Percentiles rank a stretch among this genome's conserved stretches.
Conservation (phyloP, 345 rosid genomes). For the Raphanus sativus region DNA sequence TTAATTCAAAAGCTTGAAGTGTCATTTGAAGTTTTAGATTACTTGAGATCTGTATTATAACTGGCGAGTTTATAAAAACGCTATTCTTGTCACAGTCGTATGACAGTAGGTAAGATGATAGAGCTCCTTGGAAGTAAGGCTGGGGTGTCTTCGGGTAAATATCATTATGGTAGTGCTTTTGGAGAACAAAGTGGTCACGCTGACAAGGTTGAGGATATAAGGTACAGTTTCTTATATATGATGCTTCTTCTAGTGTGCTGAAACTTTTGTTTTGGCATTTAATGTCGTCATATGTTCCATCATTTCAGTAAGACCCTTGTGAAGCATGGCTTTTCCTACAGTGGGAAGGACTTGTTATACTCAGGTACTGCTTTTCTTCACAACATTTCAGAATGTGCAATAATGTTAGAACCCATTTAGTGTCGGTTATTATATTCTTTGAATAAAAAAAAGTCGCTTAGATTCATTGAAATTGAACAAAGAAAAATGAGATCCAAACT, state of each 20-base stretch:
- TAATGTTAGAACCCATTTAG: constrained; percentile 2
- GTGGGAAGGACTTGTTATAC: constrained; percentile 87
- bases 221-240: constrained; percentile 40
- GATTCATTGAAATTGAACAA: not conserved
- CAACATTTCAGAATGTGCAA: constrained; percentile 3
- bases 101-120: constrained; percentile 98
- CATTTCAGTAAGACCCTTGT: constrained; percentile 73
- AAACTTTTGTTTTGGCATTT: constrained; percentile 12
- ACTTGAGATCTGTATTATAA: constrained; percentile 10
- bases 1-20: not conserved
- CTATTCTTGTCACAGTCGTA: constrained; percentile 61
- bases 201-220: constrained; percentile 75
- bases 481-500: not conserved
- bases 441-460: not conserved
- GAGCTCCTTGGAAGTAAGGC: constrained; percentile 97
- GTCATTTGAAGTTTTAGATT: constrained; percentile 5
- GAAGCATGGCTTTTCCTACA: constrained; percentile 76
- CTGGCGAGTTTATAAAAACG: not conserved
- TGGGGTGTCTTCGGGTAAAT: constrained; percentile 81
- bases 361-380: constrained; percentile 56
- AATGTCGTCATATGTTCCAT: constrained; percentile 12
- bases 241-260: not conserved
- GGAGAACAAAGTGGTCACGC: constrained; percentile 97
- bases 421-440: not conserved
- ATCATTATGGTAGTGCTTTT: constrained; percentile 96